Percentiles rank a stretch among this genome's conserved stretches.
These are phyloP conservation scores for Penicillium manginii DNA, from an alignment of 495 filamentous ascomycete species.

Conservation along the genomic window DNA sequence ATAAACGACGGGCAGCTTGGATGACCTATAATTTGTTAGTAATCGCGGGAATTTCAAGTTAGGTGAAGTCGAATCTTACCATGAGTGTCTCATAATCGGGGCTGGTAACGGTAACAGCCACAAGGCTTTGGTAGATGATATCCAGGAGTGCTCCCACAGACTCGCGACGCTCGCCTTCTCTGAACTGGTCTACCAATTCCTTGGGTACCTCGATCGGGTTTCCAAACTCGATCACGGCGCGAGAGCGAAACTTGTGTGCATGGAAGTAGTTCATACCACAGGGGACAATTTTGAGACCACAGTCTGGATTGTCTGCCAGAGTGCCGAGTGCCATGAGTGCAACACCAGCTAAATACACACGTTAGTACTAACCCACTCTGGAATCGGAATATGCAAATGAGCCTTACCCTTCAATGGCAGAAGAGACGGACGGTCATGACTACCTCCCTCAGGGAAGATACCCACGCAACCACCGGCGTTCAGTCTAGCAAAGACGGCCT, in stretches of 20 bases:
- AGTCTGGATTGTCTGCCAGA: conserved; percentile 83
- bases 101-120: conserved; percentile 87
- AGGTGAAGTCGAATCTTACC: conserved; percentile 50
- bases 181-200: conserved; percentile 85
- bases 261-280: conserved; percentile 99
- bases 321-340: conserved; percentile 97
- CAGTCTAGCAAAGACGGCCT: conserved; percentile 85
- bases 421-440: conserved; percentile 92
- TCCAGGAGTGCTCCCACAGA: conserved; percentile 82
- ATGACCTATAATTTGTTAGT: conserved; percentile 63
- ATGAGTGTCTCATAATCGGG: conserved; percentile 98
- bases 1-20: conserved; percentile 90
- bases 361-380: conserved; percentile 1
- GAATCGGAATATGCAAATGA: neutral
- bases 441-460: conserved; percentile 97
- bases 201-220: conserved; percentile 78
- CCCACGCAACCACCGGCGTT: conserved; percentile 86
- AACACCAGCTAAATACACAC: conserved; percentile 69
- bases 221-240: conserved; percentile 96
- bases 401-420: conserved; percentile 82
- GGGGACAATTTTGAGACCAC: conserved; percentile 97
- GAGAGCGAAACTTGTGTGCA: conserved; percentile 96
- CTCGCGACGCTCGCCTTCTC: conserved; percentile 76
- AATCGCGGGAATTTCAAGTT: neutral
- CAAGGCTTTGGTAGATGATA: conserved; percentile 80